Evolutionary conservation across 2,329 filamentous ascomycete genomes (phyloP).

Genomic region (Microsporum canis): DNA sequence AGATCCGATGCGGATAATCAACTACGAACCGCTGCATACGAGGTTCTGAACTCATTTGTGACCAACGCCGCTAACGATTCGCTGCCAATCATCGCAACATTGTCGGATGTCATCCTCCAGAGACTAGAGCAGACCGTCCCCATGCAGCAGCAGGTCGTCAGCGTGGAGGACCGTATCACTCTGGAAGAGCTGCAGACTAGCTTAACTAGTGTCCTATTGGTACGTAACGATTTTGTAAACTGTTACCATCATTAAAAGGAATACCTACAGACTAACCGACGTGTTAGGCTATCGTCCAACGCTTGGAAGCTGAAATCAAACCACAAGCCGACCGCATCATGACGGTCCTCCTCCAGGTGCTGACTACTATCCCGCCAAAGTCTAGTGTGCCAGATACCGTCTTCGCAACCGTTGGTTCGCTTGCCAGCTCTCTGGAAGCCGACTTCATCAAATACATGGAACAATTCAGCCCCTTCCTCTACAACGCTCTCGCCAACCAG

Average conservation of each 20-base stretch:
- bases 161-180: conserved; percentile 89
- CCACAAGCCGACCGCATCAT: conserved; percentile 91
- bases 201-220: conserved; percentile 75
- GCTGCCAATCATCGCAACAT: conserved; percentile 62
- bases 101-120: conserved; percentile 82
- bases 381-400: conserved; percentile 90
- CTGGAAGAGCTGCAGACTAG: conserved; percentile 98
- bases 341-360: conserved; percentile 70
- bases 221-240: conserved; percentile 17
- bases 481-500: conserved; percentile 88
- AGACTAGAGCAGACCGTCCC: conserved; percentile 81
- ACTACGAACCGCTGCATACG: conserved; percentile 88
- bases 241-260: background rate
- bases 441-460: conserved; percentile 98
- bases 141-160: conserved; percentile 86
- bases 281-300: conserved; percentile 62
- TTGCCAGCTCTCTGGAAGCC: conserved; percentile 82
- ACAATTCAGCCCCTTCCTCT: conserved; percentile 79
- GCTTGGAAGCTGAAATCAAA: conserved; percentile 80
- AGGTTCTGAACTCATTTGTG: conserved; percentile 91
- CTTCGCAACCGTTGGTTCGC: conserved; percentile 82
- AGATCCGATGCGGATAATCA: conserved; percentile 65
- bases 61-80: conserved; percentile 82
- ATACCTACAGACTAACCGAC: background rate
- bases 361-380: conserved; percentile 66